Percentiles rank a stretch among this genome's conserved stretches.
These are phyloP conservation scores for Cytospora leucostoma DNA, from an alignment of 2,329 filamentous ascomycete genomes.

Conservation along the genomic window DNA sequence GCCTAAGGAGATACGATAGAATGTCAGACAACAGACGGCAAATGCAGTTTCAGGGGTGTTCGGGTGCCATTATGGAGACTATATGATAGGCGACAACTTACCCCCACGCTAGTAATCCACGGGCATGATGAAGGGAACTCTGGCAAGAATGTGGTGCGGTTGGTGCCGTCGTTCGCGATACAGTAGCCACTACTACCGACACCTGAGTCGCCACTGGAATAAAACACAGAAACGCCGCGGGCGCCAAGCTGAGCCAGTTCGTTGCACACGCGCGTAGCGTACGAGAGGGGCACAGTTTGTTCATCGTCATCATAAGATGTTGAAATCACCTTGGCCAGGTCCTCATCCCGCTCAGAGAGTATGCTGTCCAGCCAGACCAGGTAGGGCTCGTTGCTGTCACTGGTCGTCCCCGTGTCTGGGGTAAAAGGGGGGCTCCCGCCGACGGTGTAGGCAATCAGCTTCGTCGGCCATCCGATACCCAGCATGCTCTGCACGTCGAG, in stretches of 20 bases:
- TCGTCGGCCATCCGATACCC: conserved; percentile 36
- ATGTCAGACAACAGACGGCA: no score
- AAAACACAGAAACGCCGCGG: conserved; percentile 67
- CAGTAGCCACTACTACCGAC: conserved; percentile 39
- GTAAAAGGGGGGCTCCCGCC: conserved; percentile 38
- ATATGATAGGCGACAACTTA: conserved; percentile 35
- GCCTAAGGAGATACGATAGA: background rate
- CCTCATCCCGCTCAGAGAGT: conserved; percentile 48
- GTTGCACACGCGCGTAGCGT: conserved; percentile 53
- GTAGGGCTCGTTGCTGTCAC: conserved; percentile 36
- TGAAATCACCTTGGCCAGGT: conserved; percentile 62
- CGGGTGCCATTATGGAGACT: no score
- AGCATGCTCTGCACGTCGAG: conserved; percentile 57
- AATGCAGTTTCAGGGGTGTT: no score
- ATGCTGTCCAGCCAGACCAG: conserved; percentile 58
- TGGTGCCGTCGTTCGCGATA: conserved; percentile 32
- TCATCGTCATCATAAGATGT: conserved; percentile 70
- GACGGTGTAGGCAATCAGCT: conserved; percentile 37
- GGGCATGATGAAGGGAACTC: conserved; percentile 49
- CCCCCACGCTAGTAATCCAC: conserved; percentile 64
- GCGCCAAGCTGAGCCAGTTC: conserved; percentile 66
- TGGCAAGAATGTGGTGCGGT: conserved; percentile 46
- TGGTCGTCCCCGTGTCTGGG: conserved; percentile 17
- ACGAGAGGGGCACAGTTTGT: conserved; percentile 59
- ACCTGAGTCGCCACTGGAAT: conserved; percentile 60